Evolutionary conservation across 495 filamentous ascomycete genomes (phyloP).

Genomic region (Extremus antarcticus): DNA sequence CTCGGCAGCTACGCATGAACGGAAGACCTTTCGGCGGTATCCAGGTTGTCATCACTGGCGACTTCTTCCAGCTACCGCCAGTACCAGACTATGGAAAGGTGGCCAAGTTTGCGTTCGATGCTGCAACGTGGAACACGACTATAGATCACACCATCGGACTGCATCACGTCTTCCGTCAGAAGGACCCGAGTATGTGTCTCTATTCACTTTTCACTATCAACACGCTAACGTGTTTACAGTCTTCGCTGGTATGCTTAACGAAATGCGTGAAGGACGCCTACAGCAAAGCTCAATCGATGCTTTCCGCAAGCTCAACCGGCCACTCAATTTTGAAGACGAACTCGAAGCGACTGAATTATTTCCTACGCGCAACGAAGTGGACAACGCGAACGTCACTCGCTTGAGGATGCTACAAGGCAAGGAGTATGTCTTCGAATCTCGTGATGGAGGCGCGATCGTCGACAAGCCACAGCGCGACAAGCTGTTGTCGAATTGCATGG

Average conservation of each 20-base stretch:
- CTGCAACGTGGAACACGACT: constrained; percentile 77
- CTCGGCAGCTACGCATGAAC: constrained; percentile 70
- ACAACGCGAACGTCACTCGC: constrained; percentile 65
- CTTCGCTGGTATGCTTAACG: constrained; percentile 91
- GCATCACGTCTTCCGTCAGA: constrained; percentile 92
- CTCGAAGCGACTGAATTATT: constrained; percentile 92
- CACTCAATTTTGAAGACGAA: constrained; percentile 59
- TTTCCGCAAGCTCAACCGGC: constrained; percentile 61
- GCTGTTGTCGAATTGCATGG: constrained; percentile 84
- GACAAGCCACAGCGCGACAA: constrained; percentile 61
- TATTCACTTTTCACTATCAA: not conserved
- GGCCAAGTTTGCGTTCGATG: constrained; percentile 85
- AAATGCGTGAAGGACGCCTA: constrained; percentile 84
- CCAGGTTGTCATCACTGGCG: constrained; percentile 88
- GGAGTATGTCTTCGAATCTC: constrained; percentile 52
- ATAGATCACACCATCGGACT: constrained; percentile 93
- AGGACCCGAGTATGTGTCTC: constrained; percentile 57
- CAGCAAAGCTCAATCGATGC: constrained; percentile 53
- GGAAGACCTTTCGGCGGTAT: constrained; percentile 91
- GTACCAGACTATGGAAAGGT: constrained; percentile 68
- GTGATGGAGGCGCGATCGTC: constrained; percentile 62
- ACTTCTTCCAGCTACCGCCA: constrained; percentile 94
- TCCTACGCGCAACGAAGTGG: constrained; percentile 82
- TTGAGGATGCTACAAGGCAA: constrained; percentile 63
- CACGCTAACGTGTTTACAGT: constrained; percentile 31